These are phyloP conservation scores for Geranium rotundifolium DNA, from an alignment of 345 rosid genomes.

Conservation along the genomic window DNA sequence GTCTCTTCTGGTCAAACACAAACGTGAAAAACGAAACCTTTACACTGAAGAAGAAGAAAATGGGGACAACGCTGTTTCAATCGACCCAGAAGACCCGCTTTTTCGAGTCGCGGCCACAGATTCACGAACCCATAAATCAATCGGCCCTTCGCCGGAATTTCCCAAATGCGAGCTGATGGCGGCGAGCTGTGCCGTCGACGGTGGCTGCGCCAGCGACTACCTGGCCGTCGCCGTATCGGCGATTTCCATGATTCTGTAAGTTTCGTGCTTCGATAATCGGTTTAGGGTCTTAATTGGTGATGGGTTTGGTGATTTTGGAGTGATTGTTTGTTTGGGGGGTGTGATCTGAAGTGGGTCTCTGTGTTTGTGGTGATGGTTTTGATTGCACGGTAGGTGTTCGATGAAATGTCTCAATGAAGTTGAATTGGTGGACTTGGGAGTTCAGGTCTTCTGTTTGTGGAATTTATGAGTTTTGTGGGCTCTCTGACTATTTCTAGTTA, in stretches of 20 bases:
- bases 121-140: not conserved
- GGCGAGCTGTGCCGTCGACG: constrained; percentile 44
- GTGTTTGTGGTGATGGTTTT: not conserved
- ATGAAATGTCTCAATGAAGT: constrained; percentile 11
- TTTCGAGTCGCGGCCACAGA: too few relatives aligned
- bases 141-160: not conserved
- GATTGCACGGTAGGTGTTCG: constrained; percentile 13
- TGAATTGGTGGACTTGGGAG: not conserved
- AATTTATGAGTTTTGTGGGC: not conserved
- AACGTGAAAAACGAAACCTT: not conserved
- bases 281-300: constrained; percentile 1
- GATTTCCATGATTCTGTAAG: constrained; percentile 51
- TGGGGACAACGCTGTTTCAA: not conserved
- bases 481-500: not conserved
- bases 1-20: not conserved
- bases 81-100: not conserved
- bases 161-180: constrained; percentile 8
- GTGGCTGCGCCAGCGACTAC: constrained; percentile 89
- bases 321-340: not conserved
- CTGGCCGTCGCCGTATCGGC: constrained; percentile 47
- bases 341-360: not conserved
- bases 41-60: not conserved
- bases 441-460: not conserved
- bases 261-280: not conserved
- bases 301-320: not conserved